Evolutionary conservation across 2,329 filamentous ascomycete species (phyloP), one percentile per base, ranked within the genome.

Genomic region (Penicillium sp.): DNA sequence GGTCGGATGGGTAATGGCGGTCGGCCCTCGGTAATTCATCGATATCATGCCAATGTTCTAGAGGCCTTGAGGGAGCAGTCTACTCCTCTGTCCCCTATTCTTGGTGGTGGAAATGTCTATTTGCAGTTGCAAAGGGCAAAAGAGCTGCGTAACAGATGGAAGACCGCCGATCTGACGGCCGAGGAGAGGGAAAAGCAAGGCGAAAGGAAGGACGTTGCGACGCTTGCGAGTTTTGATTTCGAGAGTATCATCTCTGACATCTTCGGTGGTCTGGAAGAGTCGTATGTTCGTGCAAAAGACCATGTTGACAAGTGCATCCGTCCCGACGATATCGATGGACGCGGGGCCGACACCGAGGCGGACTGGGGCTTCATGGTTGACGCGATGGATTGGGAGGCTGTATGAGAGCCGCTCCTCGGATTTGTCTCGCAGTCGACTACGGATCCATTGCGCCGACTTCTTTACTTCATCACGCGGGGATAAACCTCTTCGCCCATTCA

Each of bases 131-230:
- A 76, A 43, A 73, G 80, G 46, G 86, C 86, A 0, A 89, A 89
- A 63, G 83, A 87, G 55, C 75, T 87, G 48, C 74, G 86, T 1
- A 89, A 89, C 57, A 74, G 81, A 9, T 89, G 86, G 86, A 89
- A 89, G 69, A 80, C 83, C 46, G 83, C 80, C 0, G 80, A 83
- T 31, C 75, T 80, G 36, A 66, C 67, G 5, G 46, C 49, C 13
- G 60, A 63, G 18, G 64, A 66, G 53, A 46, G 49, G 46, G 42
- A 52, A 50, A 41, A 48, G 27, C 56, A 64, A 62, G 34, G 62
- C 49, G 38, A 65, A 62, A 42, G 42, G 14, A 50, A 49, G 6
- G 44, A 39, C 11, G 19, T 55, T 18, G 63, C 68, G 12, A 74
- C 75, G 18, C 69, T 88, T 2, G 76, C 78, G 50, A 78, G 80